Percentiles rank a stretch among this genome's conserved stretches.
These are phyloP conservation scores for Penicillium simplicissimum DNA, from an alignment of 495 filamentous ascomycete species.

Conservation along the genomic window DNA sequence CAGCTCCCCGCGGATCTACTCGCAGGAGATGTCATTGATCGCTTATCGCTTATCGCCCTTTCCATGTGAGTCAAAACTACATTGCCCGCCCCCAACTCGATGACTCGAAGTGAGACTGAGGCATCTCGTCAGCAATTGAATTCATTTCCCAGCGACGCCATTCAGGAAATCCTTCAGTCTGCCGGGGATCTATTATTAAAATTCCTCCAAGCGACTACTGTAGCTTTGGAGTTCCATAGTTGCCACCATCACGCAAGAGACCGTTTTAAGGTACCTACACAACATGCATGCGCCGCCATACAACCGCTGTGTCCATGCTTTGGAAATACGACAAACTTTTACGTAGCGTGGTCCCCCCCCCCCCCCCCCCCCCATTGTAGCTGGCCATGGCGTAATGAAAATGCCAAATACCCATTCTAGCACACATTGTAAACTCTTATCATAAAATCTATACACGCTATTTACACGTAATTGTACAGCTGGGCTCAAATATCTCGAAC, in stretches of 20 bases:
- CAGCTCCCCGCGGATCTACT: not conserved
- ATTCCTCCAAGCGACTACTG: too few species aligned
- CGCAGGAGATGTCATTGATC: not conserved
- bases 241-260: too few species aligned
- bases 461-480: conserved; percentile 23
- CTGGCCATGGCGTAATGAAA: not conserved
- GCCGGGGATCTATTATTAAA: too few species aligned
- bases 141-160: too few species aligned
- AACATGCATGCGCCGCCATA: too few species aligned
- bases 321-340: not conserved
- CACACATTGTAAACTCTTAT: conserved; percentile 18
- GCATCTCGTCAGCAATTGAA: too few species aligned
- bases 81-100: not conserved
- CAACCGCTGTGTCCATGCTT: too few species aligned
- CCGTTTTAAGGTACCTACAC: too few species aligned
- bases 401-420: not conserved
- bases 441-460: conserved; percentile 21
- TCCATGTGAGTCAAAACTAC: not conserved
- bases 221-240: too few species aligned
- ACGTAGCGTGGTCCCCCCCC: not conserved
- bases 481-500: conserved; percentile 57
- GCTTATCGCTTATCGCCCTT: conserved; percentile 2
- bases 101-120: too few species aligned
- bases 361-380: too few species aligned
- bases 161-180: too few species aligned